These are phyloP conservation scores for Corrigiola litoralis DNA, from an alignment of 179 eudicot species.

Conservation along the genomic window DNA sequence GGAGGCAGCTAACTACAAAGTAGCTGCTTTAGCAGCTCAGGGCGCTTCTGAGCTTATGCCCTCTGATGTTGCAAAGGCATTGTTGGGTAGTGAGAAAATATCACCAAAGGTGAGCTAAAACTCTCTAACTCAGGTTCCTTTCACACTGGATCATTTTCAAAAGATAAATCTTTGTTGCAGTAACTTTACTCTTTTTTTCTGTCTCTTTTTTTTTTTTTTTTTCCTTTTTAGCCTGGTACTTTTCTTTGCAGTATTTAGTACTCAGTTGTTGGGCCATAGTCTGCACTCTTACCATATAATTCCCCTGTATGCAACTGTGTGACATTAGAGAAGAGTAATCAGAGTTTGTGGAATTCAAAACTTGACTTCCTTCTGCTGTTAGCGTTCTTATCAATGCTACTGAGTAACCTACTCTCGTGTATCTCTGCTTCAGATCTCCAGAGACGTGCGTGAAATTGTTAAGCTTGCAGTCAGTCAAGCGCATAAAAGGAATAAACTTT, in stretches of 20 bases:
- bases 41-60: slow-evolving; percentile 89
- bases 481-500: slow-evolving; percentile 63
- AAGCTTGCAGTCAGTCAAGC: slow-evolving; percentile 78
- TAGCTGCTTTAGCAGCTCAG: slow-evolving; percentile 63
- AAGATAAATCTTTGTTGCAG: background rate
- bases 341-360: too few species aligned
- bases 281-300: background rate
- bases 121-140: background rate
- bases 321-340: background rate
- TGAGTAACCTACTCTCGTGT: slow-evolving; percentile 14
- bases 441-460: slow-evolving; percentile 75
- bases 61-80: slow-evolving; percentile 86
- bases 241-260: background rate
- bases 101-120: slow-evolving; percentile 64
- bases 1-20: slow-evolving; percentile 44
- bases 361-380: background rate
- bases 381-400: background rate
- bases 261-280: background rate
- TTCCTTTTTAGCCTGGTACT: too few species aligned
- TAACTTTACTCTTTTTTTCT: too few species aligned
- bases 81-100: slow-evolving; percentile 56
- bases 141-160: background rate
- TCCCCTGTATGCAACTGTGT: background rate
- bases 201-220: too few species aligned
- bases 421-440: slow-evolving; percentile 45